Evolutionary conservation across 768 basidiomycete genomes (phyloP), one percentile per base, ranked within the genome.

Genomic region (Dendrothele bispora): DNA sequence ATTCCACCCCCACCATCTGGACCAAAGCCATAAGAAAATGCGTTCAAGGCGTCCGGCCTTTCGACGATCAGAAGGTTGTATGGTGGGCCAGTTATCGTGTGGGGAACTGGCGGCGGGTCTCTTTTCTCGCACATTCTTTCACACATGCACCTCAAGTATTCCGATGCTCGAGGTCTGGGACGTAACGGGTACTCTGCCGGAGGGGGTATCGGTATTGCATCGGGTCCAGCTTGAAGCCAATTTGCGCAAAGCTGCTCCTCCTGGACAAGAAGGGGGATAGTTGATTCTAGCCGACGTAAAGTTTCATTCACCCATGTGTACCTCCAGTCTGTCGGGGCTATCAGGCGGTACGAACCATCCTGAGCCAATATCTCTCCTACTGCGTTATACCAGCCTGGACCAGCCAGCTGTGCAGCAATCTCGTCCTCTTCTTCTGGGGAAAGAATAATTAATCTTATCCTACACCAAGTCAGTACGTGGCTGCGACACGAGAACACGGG

Each of bases 21-120:
- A 11, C 92, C 92, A 55, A 98, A 98, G 2, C 95, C 95, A 61
- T 95, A 98, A 1, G 88, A 91, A 64, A 99, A 97, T 1, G 97
- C 95, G 59, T 98, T 99, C 7, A 82, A 77, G 2, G 83, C 74
- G 50, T 90, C 86, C 1, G 91, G 85, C 51, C 85, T 83, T 42
- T 98, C 91, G 38, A 95, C 82, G n/a, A 99, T 64, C 36, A 99
- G 75, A 5, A 99, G 70, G 27, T 91, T 88, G 62, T 95, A 98
- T 0, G 93, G 93, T 24, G 92, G 90, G 0, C 91, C 92, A 8
- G 88, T 71, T 37, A 86, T 77, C 18, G 73, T 63, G 51, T 86
- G 84, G 4, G 83, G 73, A 18, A 73, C 67, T 11, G 73, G 66
- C n/a, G n/a, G n/a, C 10, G 66, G 63, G 5, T 64, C 56, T 37